These are phyloP conservation scores for Candida dubliniensis DNA, from an alignment of 1,139 yeast genomes.

Conservation along the genomic window DNA sequence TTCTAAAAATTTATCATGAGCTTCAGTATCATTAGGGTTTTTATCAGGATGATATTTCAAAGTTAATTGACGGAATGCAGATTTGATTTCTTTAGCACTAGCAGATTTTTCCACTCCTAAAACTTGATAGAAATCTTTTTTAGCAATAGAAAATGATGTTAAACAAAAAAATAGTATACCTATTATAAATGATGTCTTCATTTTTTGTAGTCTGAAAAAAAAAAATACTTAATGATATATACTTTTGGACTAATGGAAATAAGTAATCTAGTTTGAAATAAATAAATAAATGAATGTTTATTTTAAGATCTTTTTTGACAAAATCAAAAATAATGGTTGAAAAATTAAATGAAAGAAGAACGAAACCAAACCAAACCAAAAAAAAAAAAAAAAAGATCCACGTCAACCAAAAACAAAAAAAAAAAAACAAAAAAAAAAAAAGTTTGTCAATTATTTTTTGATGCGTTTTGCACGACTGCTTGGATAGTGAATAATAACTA, in stretches of 20 bases:
- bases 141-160: constrained; percentile 11
- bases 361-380: too few species aligned
- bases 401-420: constrained; percentile 8
- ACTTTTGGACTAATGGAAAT: too few species aligned
- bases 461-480: too few species aligned
- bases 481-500: too few species aligned
- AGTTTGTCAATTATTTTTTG: neutral
- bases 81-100: constrained; percentile 76
- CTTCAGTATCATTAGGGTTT: constrained; percentile 70
- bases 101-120: constrained; percentile 74
- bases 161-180: constrained; percentile 9
- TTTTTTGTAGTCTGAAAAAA: too few species aligned
- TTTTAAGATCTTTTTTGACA: too few species aligned
- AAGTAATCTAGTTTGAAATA: too few species aligned
- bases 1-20: constrained; percentile 83
- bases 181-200: constrained; percentile 6
- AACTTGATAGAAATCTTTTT: constrained; percentile 36
- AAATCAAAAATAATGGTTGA: too few species aligned
- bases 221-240: too few species aligned
- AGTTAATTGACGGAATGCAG: constrained; percentile 80
- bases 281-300: too few species aligned
- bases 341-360: too few species aligned
- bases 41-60: constrained; percentile 95
- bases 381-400: constrained; percentile 3
- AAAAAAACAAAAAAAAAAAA: neutral